Percentiles rank a stretch among this genome's conserved stretches.
Evolutionary conservation across 2,329 filamentous ascomycete genomes (phyloP).

Genomic region (Zymoseptoria tritici): DNA sequence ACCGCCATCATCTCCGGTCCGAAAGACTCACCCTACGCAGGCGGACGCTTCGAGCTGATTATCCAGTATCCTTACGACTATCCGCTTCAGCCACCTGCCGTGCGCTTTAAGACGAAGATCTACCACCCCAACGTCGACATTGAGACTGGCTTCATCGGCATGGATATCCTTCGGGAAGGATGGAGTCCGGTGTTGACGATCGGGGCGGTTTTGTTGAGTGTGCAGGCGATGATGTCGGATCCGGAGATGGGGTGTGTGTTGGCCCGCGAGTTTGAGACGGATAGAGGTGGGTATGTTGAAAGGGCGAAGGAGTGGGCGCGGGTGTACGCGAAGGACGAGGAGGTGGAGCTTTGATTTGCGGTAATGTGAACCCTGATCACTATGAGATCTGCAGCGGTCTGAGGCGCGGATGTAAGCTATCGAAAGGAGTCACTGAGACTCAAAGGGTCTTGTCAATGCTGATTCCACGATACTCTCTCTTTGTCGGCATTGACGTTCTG

Average conservation of each 20-base stretch:
- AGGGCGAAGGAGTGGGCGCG: no score
- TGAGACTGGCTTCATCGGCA: not conserved
- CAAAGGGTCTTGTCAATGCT: no score
- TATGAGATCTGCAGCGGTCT: no score
- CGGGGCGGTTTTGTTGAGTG: not conserved
- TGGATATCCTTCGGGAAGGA: not conserved
- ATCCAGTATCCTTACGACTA: not conserved
- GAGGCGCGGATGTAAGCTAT: no score
- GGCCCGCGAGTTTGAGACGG: not conserved
- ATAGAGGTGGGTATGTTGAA: not conserved
- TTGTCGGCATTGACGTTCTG: no score
- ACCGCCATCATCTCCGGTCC: not conserved
- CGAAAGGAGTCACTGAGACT: no score
- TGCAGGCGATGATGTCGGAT: not conserved
- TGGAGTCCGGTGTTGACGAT: not conserved
- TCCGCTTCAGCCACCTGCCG: not conserved
- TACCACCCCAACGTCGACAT: not conserved
- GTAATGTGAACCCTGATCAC: no score
- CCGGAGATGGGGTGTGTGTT: not conserved
- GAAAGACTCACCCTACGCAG: not conserved
- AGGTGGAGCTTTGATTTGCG: no score
- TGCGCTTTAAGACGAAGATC: not conserved
- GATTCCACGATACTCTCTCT: no score
- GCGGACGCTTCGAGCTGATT: not conserved
- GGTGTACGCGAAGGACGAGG: no score